These are phyloP conservation scores for Candida nemodendra DNA, from an alignment of 805 yeast species.

Conservation along the genomic window DNA sequence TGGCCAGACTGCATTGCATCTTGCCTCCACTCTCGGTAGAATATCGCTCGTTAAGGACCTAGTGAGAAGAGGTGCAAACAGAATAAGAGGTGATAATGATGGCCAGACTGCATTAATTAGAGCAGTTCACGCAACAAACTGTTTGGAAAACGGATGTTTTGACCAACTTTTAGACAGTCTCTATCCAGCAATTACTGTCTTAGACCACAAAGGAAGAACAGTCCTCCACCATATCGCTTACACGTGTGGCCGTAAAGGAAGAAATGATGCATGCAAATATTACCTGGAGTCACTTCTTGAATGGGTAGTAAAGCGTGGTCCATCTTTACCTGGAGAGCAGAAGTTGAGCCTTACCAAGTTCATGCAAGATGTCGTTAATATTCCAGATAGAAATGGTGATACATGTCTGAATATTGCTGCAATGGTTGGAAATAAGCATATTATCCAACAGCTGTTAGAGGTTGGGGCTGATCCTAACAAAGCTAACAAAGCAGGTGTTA, in stretches of 20 bases:
- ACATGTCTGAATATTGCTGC: constrained; percentile 94
- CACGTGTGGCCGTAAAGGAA: constrained; percentile 73
- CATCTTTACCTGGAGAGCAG: constrained; percentile 40
- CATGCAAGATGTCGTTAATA: constrained; percentile 72
- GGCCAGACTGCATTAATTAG: constrained; percentile 89
- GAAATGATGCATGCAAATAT: constrained; percentile 70
- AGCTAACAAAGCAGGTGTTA: constrained; percentile 81
- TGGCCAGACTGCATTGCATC: constrained; percentile 91
- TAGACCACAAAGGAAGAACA: constrained; percentile 73
- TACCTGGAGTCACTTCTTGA: constrained; percentile 70
- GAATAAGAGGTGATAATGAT: constrained; percentile 69
- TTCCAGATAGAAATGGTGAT: constrained; percentile 91
- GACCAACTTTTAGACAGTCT: constrained; percentile 64
- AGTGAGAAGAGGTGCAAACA: constrained; percentile 63
- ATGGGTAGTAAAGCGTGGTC: constrained; percentile 67
- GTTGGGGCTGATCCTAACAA: constrained; percentile 83
- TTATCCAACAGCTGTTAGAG: constrained; percentile 77
- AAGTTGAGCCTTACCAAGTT: constrained; percentile 53
- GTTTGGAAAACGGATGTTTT: constrained; percentile 77
- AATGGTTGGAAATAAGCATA: constrained; percentile 75
- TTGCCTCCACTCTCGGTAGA: constrained; percentile 93
- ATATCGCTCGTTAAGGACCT: constrained; percentile 65
- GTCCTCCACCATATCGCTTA: constrained; percentile 84
- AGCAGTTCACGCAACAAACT: constrained; percentile 79
- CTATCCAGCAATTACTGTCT: constrained; percentile 67